Base-by-base conservation (phyloP, 1,284 basidiomycete species). In the Veloboletus limbatus region DNA sequence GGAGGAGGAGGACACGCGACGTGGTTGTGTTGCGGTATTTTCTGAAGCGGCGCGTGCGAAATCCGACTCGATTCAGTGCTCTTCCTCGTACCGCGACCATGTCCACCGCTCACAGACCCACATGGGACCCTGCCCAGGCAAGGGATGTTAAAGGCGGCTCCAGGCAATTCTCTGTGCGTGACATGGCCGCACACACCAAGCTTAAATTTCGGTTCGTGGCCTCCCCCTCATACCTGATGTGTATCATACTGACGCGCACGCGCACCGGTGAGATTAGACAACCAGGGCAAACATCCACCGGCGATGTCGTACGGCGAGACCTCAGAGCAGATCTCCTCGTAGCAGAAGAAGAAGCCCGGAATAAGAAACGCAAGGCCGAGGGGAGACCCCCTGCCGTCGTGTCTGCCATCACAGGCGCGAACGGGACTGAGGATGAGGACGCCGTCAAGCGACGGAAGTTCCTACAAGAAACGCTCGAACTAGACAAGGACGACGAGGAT, bases 161-260 rank as follows among this genome's bases (percentile, higher is more conserved):
- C 37, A 82, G 89, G 52, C 90, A 93, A 65, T 89, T 86, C 69
- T 93, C 91, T 13, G 87, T 89, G 60, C 81, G 88, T 48, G 91
- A 95, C 64, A 88, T 96, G 77, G 90, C 94, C 4, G 77, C 90
- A 4, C 90, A 97, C 66, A 97, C 93, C 1, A 95, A 95, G 69
- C 85, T 97, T 54, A 97, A 97, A 74, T 97, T 97, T 71, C 82
- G 94, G 82, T 89, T 53, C 46, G 74, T 51, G 53, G 3, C 0
- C 2, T 1, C 5, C 2, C 34, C 9, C 26, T 18, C 25, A n/a
- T 8, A 3, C 10, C 21, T 6, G 26, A 52, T 16, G 5, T 9
- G 10, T n/a, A n/a, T n/a, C n/a, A 3, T 16, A 7, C 24, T 27
- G 26, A 38, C 20, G 9, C 28, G 3, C 9, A 4, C n/a, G n/a